Percentiles rank a stretch among this genome's conserved stretches.
phyloP scores from a whole-genome alignment of 1,284 basidiomycete species.

The Cryptococcus amylolentus region DNA sequence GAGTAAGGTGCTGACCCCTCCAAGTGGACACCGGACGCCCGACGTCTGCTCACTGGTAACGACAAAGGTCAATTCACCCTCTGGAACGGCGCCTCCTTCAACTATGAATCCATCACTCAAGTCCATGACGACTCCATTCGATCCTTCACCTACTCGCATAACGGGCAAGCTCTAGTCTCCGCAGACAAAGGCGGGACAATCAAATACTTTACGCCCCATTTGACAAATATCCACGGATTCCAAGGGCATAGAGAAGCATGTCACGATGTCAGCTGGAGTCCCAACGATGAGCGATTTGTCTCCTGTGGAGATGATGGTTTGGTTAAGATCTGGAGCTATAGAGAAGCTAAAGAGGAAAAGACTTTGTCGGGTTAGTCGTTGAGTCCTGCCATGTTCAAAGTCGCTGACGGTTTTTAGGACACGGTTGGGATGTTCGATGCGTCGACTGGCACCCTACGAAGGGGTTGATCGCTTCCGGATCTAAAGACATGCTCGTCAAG shows the following conservation, averaged over 20 bases:
- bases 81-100: constrained; percentile 98
- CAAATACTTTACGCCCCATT: constrained; percentile 98
- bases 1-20: constrained; percentile 1
- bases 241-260: constrained; percentile 86
- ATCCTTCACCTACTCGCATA: constrained; percentile 82
- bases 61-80: constrained; percentile 97
- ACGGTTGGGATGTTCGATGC: constrained; percentile 98
- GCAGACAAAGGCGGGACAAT: constrained; percentile 90
- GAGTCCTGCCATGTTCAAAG: neutral
- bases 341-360: constrained; percentile 82
- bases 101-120: constrained; percentile 98
- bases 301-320: constrained; percentile 93
- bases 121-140: constrained; percentile 88
- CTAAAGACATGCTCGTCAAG: constrained; percentile 97
- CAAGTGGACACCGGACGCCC: constrained; percentile 94
- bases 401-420: constrained; percentile 56
- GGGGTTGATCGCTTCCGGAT: constrained; percentile 87
- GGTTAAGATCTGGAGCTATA: constrained; percentile 92
- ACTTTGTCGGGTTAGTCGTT: constrained; percentile 67
- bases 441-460: constrained; percentile 98
- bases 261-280: constrained; percentile 83
- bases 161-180: constrained; percentile 84
- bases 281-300: constrained; percentile 86
- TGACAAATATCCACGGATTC: constrained; percentile 96
- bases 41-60: constrained; percentile 88